Evolutionary conservation across 805 yeast species (phyloP).

Genomic region (Hanseniaspora thailandica): DNA sequence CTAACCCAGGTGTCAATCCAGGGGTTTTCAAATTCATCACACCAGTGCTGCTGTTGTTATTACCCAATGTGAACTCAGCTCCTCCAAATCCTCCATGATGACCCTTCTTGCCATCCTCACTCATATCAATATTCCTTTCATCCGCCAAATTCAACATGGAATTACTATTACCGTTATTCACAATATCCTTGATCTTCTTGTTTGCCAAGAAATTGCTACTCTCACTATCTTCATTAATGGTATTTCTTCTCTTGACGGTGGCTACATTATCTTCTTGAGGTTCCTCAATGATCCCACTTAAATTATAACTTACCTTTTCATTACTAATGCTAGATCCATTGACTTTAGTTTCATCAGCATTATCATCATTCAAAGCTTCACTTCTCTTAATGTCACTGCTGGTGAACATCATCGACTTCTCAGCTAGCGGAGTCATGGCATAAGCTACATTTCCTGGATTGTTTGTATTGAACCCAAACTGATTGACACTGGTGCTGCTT

Average conservation of each 20-base stretch:
- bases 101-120: neutral
- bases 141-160: neutral
- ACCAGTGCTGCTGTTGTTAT: neutral
- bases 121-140: neutral
- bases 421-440: slow-evolving; percentile 75
- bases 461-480: slow-evolving; percentile 52
- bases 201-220: neutral
- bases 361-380: neutral
- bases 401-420: slow-evolving; percentile 29
- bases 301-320: neutral
- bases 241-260: neutral
- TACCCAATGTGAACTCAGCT: neutral
- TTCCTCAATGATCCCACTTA: slow-evolving; percentile 7
- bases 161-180: neutral
- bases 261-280: neutral
- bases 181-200: neutral
- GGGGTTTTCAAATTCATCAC: slow-evolving; percentile 1
- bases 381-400: neutral
- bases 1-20: slow-evolving; percentile 5
- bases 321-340: neutral
- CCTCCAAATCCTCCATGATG: neutral
- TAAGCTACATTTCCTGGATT: slow-evolving; percentile 41
- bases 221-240: neutral
- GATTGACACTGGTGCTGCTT: slow-evolving; percentile 37
- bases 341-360: neutral